Percentiles rank a stretch among this genome's conserved stretches.
Evolutionary conservation across 345 rosid genomes (phyloP).

Genomic region (Boechera stricta): DNA sequence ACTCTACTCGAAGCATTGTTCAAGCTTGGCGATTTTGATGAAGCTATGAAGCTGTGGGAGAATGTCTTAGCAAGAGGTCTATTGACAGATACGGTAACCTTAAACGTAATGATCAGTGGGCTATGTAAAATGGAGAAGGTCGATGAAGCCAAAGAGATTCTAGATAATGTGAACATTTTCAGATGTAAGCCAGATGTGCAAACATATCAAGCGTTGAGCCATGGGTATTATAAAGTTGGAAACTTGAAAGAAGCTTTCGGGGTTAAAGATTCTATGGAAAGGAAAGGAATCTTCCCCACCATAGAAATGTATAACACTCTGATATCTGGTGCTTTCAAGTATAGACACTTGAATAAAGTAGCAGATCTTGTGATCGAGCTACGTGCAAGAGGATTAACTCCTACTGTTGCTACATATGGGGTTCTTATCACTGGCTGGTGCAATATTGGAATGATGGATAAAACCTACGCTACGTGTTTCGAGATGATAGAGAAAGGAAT

Average conservation of each 20-base stretch:
- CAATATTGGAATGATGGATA: conserved; percentile 63
- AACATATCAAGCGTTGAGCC: conserved; percentile 70
- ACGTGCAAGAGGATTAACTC: conserved; percentile 48
- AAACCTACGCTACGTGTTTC: conserved; percentile 59
- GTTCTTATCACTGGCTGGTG: conserved; percentile 72
- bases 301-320: conserved; percentile 73
- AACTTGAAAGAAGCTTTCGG: conserved; percentile 65
- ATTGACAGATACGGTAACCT: conserved; percentile 54
- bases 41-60: conserved; percentile 70
- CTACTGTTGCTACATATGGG: conserved; percentile 65
- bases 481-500: conserved; percentile 71
- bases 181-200: conserved; percentile 69
- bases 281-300: conserved; percentile 54
- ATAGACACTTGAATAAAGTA: conserved; percentile 49
- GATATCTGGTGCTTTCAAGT: conserved; percentile 58
- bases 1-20: conserved; percentile 72
- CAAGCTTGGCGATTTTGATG: conserved; percentile 69
- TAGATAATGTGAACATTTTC: conserved; percentile 57
- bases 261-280: conserved; percentile 60
- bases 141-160: conserved; percentile 69
- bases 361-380: conserved; percentile 59
- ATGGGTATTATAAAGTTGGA: conserved; percentile 80
- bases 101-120: conserved; percentile 80
- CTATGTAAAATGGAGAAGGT: conserved; percentile 71
- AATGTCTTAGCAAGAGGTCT: conserved; percentile 69